A percentile compares a stretch with the other conserved stretches of the same genome.
These are phyloP conservation scores for Closterium sp. DNA, from an alignment of 139 green algal species.

Conservation along the genomic window DNA sequence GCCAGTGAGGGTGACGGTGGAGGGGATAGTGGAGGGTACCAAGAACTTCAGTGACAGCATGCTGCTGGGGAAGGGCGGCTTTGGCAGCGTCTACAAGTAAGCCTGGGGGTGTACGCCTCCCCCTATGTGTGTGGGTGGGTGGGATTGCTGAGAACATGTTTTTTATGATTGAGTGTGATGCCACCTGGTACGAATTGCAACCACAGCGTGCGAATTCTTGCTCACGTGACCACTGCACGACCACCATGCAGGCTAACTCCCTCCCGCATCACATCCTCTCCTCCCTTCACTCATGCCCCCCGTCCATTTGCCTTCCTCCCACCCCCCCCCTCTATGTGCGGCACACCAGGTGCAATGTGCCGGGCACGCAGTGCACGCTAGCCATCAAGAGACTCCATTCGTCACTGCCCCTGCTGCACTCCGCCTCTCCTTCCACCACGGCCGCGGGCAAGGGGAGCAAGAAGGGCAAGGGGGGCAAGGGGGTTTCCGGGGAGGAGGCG, in stretches of 20 bases:
- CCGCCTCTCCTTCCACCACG: neutral
- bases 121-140: neutral
- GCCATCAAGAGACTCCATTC: neutral
- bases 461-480: neutral
- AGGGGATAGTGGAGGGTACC: neutral
- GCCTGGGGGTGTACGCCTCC: neutral
- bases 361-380: neutral
- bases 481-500: neutral
- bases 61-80: constrained; percentile 3
- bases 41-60: neutral
- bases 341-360: neutral
- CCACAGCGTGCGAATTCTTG: neutral
- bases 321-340: neutral
- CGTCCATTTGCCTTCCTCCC: neutral
- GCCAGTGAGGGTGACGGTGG: neutral
- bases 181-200: neutral
- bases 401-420: neutral
- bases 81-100: constrained; percentile 9
- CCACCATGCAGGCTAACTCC: no score
- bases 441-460: neutral
- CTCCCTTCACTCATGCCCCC: neutral
- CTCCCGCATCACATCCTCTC: no score
- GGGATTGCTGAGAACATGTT: neutral
- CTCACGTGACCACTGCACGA: no score
- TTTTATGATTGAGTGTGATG: neutral